Conservation (phyloP, 176 grass and related monocot species). For the Pharus latifolius region DNA sequence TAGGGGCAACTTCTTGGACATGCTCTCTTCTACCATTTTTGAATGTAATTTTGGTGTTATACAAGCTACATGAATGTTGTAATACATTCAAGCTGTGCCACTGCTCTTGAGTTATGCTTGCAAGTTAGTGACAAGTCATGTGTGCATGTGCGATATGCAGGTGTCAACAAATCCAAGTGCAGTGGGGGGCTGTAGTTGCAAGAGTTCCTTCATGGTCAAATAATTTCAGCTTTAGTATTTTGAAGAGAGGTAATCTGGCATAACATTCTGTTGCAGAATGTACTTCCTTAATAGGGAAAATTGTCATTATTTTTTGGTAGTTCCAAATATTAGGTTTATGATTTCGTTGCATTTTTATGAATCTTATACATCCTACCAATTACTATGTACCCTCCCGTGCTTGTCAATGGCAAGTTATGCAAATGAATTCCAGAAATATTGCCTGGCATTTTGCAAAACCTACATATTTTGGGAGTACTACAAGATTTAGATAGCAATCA, state of each 20-base stretch:
- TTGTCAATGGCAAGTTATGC: neutral
- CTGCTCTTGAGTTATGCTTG: no score
- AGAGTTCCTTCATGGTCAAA: conserved; percentile 25
- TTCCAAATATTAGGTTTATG: neutral
- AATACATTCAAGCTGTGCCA: no score
- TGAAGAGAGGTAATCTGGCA: neutral
- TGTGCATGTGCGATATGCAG: neutral
- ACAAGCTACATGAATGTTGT: no score
- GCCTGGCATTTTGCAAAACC: conserved; percentile 19
- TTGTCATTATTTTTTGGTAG: neutral
- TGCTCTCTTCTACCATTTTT: no score
- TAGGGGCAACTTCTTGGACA: no score
- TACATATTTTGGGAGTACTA: conserved; percentile 38
- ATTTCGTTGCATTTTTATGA: neutral
- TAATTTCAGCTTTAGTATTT: neutral
- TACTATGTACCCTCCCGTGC: neutral
- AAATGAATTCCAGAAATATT: neutral
- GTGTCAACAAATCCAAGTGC: conserved; percentile 20
- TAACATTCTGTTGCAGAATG: neutral
- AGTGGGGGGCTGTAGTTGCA: conserved; percentile 29
- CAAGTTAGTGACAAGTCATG: neutral
- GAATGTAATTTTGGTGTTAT: no score
- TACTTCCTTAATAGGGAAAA: neutral
- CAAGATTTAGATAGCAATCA: neutral
- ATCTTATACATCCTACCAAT: neutral